Base-by-base conservation (phyloP, 805 yeast species). In the Millerozyma miso region DNA sequence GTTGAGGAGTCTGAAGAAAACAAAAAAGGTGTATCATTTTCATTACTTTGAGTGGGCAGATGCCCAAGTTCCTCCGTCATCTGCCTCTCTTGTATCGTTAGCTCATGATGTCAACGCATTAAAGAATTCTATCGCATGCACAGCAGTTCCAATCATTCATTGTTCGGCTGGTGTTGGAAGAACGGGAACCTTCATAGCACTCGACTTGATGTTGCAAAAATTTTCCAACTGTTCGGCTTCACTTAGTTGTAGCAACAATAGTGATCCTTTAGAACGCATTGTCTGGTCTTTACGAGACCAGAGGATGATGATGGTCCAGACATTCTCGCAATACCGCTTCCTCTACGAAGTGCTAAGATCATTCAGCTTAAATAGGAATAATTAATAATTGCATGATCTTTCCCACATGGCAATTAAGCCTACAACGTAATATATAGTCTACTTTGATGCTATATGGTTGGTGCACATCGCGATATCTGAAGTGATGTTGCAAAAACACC, bases 131-230 rank as follows among this genome's bases (percentile, higher is more conserved):
- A 31, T 16, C 8, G 43, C 35, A 12, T 39, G 32, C 15, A 31
- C 39, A 4, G 51, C 54, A 1, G 39, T 49, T 3, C 71, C 70
- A 13, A 57, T 59, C 13, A 48, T 62, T 12, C 77, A 73, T 48
- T 73, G 77, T 41, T 71, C 77, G 4, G 77, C 77, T 4, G 77
- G 77, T 0, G 76, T 72, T 1, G 77, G 77, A 3, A 53, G 77
- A 46, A 67, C 76, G 0, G 73, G 73, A 2, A 65, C 72, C 0
- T 63, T 65, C 41, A 65, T 64, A 32, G 67, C 69, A 4, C 50
- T 60, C 46, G 73, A 61, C 55, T 66, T 63, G 51, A 44, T 69
- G 44, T 39, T 56, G 52, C 52, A 33, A 47, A 52, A 43, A 10
- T 34, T 39, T 19, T 14, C 23, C n/a, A 14, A 19, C 26, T 17